phyloP scores from a whole-genome alignment of 352 stramenopile genomes.

The Phytophthora cryptogea region DNA sequence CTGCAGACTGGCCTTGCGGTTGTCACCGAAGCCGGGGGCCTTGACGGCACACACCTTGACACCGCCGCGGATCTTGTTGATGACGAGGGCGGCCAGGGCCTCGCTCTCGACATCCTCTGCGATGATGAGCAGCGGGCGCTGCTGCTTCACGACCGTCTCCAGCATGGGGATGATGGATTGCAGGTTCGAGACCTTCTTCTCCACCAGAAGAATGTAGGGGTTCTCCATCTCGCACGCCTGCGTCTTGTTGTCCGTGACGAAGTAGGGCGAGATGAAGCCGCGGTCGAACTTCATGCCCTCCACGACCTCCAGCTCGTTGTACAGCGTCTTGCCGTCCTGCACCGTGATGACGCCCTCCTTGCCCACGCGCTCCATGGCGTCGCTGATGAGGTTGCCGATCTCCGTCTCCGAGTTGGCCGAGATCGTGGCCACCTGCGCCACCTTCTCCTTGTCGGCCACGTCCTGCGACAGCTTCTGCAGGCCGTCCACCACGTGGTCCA shows the following conservation, averaged over 20 bases:
- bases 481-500: constrained; percentile 96
- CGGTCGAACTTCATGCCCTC: constrained; percentile 99
- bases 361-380: constrained; percentile 99
- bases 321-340: constrained; percentile 99
- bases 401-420: constrained; percentile 98
- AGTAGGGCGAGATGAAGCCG: constrained; percentile 99
- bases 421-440: constrained; percentile 99
- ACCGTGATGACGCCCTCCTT: constrained; percentile 99
- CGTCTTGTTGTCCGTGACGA: constrained; percentile 99
- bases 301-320: constrained; percentile 99
- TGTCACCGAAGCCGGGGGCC: constrained; percentile 99
- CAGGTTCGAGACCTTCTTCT: constrained; percentile 99
- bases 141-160: constrained; percentile 97
- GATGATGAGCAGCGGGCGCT: constrained; percentile 98
- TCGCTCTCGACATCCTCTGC: constrained; percentile 99
- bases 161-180: constrained; percentile 97
- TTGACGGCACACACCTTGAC: constrained; percentile 99
- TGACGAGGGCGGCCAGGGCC: constrained; percentile 98
- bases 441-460: constrained; percentile 99
- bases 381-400: constrained; percentile 98
- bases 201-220: constrained; percentile 98
- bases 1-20: constrained; percentile 99
- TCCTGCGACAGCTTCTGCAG: constrained; percentile 96
- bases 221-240: constrained; percentile 99
- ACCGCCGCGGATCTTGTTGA: constrained; percentile 99